Conservation (phyloP, 2,329 filamentous ascomycete species). For the Aspergillus melleus region DNA sequence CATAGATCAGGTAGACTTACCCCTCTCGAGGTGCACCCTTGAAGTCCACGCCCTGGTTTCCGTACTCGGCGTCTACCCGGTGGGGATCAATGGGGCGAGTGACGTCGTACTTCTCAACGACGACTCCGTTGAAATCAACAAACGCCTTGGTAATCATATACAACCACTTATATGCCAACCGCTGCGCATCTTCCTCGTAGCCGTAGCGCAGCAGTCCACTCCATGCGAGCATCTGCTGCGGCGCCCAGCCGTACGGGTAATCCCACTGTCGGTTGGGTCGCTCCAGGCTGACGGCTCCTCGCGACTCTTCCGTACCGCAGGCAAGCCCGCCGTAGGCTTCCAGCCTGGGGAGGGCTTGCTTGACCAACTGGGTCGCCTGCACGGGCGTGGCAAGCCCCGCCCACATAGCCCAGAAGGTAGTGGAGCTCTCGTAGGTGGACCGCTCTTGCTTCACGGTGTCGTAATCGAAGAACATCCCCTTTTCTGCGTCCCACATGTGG, state of each 20-base stretch:
- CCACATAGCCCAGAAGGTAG: slow-evolving; percentile 98
- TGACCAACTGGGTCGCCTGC: slow-evolving; percentile 82
- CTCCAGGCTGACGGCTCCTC: slow-evolving; percentile 74
- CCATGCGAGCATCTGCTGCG: slow-evolving; percentile 98
- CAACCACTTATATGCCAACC: slow-evolving; percentile 92
- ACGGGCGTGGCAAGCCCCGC: slow-evolving; percentile 81
- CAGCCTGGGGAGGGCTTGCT: slow-evolving; percentile 79
- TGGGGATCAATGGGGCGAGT: slow-evolving; percentile 87
- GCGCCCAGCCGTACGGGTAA: slow-evolving; percentile 96
- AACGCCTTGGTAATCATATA: slow-evolving; percentile 99
- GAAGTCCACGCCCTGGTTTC: slow-evolving; percentile 93
- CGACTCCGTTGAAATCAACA: slow-evolving; percentile 96
- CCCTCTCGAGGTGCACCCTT: slow-evolving; percentile 95
- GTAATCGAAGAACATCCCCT: slow-evolving; percentile 98
- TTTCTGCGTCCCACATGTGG: slow-evolving; percentile 87
- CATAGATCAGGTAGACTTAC: slow-evolving; percentile 56
- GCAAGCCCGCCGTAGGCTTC: slow-evolving; percentile 85
- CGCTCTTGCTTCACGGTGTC: slow-evolving; percentile 79
- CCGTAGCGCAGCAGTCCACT: slow-evolving; percentile 88
- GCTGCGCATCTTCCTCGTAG: slow-evolving; percentile 84
- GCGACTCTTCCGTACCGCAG: slow-evolving; percentile 85
- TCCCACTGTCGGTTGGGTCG: slow-evolving; percentile 98
- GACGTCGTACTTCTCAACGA: slow-evolving; percentile 98
- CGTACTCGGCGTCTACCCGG: slow-evolving; percentile 93
- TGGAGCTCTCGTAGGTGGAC: slow-evolving; percentile 83